Percentiles rank a stretch among this genome's conserved stretches.
Evolutionary conservation across 345 rosid species (phyloP).

Genomic region (Euphorbia tirucalli): DNA sequence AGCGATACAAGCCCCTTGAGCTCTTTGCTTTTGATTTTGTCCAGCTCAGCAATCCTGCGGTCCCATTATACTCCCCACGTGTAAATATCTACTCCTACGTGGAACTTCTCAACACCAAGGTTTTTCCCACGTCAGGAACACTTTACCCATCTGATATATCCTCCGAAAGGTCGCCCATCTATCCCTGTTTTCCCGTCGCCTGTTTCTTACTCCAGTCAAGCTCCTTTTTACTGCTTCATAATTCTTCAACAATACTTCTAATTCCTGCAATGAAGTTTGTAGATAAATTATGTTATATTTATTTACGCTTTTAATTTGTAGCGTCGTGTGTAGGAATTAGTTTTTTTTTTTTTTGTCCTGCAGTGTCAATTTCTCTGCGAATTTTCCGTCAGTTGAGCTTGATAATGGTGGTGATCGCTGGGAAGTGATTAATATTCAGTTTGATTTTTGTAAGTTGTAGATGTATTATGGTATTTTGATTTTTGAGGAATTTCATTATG

Average conservation of each 20-base stretch:
- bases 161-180: neutral
- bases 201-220: conserved; percentile 23
- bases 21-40: conserved; percentile 44
- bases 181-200: neutral
- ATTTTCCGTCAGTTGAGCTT: conserved; percentile 19
- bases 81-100: conserved; percentile 37
- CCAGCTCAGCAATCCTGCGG: conserved; percentile 34
- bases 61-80: conserved; percentile 24
- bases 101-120: conserved; percentile 33
- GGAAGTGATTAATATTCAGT: conserved; percentile 16
- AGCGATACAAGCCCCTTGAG: neutral
- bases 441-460: conserved; percentile 18
- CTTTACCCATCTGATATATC: conserved; percentile 20
- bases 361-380: conserved; percentile 14
- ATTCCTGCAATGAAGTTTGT: conserved; percentile 13
- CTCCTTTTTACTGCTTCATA: neutral
- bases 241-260: neutral
- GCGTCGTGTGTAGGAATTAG: neutral
- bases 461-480: conserved; percentile 1
- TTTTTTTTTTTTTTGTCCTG: conserved; percentile 11
- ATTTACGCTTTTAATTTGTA: neutral
- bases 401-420: conserved; percentile 22
- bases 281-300: too few species aligned
- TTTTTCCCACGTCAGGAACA: conserved; percentile 48
- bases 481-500: neutral